A percentile compares a stretch with the other conserved stretches of the same genome.
Conservation (phyloP, 352 stramenopile genomes). For the Phytophthora ramorum region DNA sequence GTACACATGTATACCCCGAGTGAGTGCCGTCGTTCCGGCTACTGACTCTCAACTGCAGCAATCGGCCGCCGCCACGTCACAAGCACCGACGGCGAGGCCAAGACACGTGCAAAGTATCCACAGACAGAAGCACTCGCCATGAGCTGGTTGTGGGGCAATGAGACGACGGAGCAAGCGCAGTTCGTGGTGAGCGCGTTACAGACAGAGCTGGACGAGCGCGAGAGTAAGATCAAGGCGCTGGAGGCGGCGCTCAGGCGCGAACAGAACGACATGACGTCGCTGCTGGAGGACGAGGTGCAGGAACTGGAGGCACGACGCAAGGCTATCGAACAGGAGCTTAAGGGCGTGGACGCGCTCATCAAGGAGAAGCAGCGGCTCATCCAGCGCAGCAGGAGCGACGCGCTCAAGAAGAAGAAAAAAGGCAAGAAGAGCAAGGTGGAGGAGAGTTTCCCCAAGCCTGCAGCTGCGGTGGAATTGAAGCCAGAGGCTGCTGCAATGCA, state of each 20-base stretch:
- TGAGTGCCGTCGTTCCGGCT: conserved; percentile 10
- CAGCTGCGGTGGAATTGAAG: conserved; percentile 11
- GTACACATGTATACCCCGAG: not conserved
- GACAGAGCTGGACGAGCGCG: conserved; percentile 81
- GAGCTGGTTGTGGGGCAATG: conserved; percentile 88
- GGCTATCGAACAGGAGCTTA: conserved; percentile 49
- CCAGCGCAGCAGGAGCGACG: conserved; percentile 48
- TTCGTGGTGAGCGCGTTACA: conserved; percentile 86
- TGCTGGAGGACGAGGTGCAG: conserved; percentile 67
- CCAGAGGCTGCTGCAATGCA: conserved; percentile 2
- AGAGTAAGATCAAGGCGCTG: conserved; percentile 82
- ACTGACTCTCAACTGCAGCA: conserved; percentile 23
- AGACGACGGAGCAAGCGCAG: conserved; percentile 87
- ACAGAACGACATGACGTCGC: conserved; percentile 71
- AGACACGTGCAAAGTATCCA: conserved; percentile 5
- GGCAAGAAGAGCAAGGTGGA: conserved; percentile 32
- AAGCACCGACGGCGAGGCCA: not conserved
- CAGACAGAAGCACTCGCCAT: conserved; percentile 26
- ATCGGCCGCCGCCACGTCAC: conserved; percentile 32
- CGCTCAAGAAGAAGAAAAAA: conserved; percentile 58
- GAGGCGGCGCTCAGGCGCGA: conserved; percentile 77
- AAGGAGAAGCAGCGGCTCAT: conserved; percentile 70
- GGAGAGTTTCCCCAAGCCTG: conserved; percentile 19
- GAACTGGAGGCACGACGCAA: conserved; percentile 68
- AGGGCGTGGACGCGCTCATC: conserved; percentile 61